Conservation (phyloP, 2,329 filamentous ascomycete species). For the Aspergillus cejpii region DNA sequence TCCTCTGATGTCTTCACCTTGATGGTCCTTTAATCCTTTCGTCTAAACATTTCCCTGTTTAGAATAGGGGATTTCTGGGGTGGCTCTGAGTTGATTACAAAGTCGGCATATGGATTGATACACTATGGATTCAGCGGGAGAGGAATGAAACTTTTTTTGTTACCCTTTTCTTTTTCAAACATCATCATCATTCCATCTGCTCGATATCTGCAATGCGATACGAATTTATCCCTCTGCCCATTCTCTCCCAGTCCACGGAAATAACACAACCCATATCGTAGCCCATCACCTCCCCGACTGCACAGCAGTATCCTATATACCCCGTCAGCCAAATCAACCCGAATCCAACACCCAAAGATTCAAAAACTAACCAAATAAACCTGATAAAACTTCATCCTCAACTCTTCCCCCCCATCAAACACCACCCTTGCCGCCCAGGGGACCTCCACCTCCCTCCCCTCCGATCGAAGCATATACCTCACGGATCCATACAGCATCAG, state of each 20-base stretch:
- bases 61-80: not conserved
- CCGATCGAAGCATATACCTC: constrained; percentile 29
- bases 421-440: constrained; percentile 35
- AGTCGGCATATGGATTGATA: not conserved
- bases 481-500: constrained; percentile 37
- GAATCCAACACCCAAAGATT: too few species aligned
- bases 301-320: constrained; percentile 28
- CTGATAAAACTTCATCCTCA: constrained; percentile 38
- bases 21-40: constrained; percentile 4
- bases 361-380: constrained; percentile 34
- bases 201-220: too few species aligned
- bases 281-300: constrained; percentile 31
- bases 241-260: not conserved
- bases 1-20: constrained; percentile 17
- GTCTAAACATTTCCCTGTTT: not conserved
- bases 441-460: constrained; percentile 30
- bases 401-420: constrained; percentile 22
- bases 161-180: not conserved
- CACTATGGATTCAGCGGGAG: constrained; percentile 1
- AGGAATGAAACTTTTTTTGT: constrained; percentile 1
- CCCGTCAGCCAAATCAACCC: constrained; percentile 1
- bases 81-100: not conserved
- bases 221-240: not conserved
- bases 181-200: too few species aligned
- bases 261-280: not conserved